These are phyloP conservation scores for Mycoemilia scoparia DNA, from an alignment of 192 early-diverging fungal species.

Conservation along the genomic window DNA sequence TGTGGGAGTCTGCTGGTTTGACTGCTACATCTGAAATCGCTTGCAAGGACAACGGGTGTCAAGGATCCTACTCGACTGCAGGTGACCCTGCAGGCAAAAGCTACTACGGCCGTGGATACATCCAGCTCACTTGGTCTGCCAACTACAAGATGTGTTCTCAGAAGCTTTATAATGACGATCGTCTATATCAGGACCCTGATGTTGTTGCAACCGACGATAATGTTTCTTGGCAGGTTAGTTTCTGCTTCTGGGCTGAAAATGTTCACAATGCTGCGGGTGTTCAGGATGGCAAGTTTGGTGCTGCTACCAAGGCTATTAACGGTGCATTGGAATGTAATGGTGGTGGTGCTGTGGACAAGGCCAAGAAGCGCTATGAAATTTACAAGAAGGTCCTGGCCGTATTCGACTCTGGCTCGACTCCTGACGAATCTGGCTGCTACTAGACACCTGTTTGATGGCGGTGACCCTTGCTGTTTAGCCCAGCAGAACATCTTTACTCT, in stretches of 20 bases:
- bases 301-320: slow-evolving; percentile 27
- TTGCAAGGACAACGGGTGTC: slow-evolving; percentile 17
- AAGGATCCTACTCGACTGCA: slow-evolving; percentile 22
- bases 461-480: too few species aligned
- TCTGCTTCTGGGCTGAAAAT: slow-evolving; percentile 26
- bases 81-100: slow-evolving; percentile 14
- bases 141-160: slow-evolving; percentile 26
- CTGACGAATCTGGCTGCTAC: slow-evolving; percentile 25
- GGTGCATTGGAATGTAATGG: slow-evolving; percentile 28
- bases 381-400: slow-evolving; percentile 20
- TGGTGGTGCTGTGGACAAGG: slow-evolving; percentile 11
- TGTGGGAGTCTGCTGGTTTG: slow-evolving; percentile 29
- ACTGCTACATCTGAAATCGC: slow-evolving; percentile 23
- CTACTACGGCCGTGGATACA: slow-evolving; percentile 31
- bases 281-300: slow-evolving; percentile 26
- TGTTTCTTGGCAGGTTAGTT: slow-evolving; percentile 17
- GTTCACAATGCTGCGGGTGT: slow-evolving; percentile 20
- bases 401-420: slow-evolving; percentile 14
- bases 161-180: slow-evolving; percentile 21
- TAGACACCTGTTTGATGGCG: too few species aligned
- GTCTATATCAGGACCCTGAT: slow-evolving; percentile 9
- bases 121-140: slow-evolving; percentile 29
- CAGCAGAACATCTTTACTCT: too few species aligned
- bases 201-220: slow-evolving; percentile 16
- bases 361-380: slow-evolving; percentile 29